Evolutionary conservation across 225 moss, liverwort and hornwort species (phyloP).

Genomic region (Ulota crispa): DNA sequence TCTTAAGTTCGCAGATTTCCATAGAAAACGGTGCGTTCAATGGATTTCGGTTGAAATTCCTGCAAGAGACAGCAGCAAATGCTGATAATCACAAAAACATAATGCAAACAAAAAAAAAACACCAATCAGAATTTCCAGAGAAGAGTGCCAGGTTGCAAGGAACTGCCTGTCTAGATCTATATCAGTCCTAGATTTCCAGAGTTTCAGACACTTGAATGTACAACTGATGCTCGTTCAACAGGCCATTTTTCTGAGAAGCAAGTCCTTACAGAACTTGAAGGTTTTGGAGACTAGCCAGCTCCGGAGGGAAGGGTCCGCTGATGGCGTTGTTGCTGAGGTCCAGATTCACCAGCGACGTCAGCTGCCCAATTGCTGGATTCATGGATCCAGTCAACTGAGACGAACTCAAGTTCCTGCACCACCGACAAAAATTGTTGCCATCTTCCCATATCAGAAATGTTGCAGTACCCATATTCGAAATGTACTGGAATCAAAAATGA

Average conservation of each 20-base stretch:
- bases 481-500: too few relatives aligned
- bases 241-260: not conserved
- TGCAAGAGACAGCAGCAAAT: slow-evolving; percentile 18
- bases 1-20: slow-evolving; percentile 41
- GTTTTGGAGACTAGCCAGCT: slow-evolving; percentile 35
- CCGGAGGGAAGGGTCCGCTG: slow-evolving; percentile 40
- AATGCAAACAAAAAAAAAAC: too few relatives aligned
- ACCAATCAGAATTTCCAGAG: not conserved
- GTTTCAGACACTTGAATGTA: too few relatives aligned
- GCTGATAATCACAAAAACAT: not conserved
- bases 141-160: not conserved
- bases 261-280: slow-evolving; percentile 47
- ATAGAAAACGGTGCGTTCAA: slow-evolving; percentile 42
- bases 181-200: too few relatives aligned
- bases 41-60: slow-evolving; percentile 35
- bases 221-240: too few relatives aligned
- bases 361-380: slow-evolving; percentile 36
- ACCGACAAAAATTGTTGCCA: not conserved
- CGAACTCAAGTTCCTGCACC: slow-evolving; percentile 42
- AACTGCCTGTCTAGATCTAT: not conserved
- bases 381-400: slow-evolving; percentile 38
- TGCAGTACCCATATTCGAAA: too few relatives aligned
- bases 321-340: slow-evolving; percentile 53
- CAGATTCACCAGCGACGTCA: slow-evolving; percentile 30
- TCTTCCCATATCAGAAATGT: not conserved